Conservation (phyloP, 1,284 basidiomycete species). For the Hymenochaete sp. region DNA sequence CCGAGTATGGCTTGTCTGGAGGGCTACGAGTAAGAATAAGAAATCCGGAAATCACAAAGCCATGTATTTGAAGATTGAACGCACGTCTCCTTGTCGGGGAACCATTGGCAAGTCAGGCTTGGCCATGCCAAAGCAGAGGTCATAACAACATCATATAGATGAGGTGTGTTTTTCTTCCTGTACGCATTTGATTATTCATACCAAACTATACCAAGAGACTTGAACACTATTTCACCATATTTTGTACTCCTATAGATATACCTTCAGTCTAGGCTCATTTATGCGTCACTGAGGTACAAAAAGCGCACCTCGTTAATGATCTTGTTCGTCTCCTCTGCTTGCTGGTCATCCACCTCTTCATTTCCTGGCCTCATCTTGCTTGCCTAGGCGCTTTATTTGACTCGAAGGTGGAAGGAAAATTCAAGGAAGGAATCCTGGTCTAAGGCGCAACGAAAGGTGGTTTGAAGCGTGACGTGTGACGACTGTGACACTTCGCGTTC, state of each 20-base stretch:
- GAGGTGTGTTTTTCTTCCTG: slow-evolving; percentile 97
- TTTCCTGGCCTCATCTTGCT: slow-evolving; percentile 56
- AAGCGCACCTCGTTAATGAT: slow-evolving; percentile 79
- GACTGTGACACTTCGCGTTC: background rate
- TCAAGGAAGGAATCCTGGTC: too few relatives aligned
- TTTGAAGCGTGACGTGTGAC: too few relatives aligned
- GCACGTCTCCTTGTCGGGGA: slow-evolving; percentile 92
- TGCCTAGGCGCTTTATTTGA: too few relatives aligned
- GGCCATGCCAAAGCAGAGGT: slow-evolving; percentile 99
- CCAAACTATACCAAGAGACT: background rate
- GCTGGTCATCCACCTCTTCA: slow-evolving; percentile 74
- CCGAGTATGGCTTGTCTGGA: slow-evolving; percentile 83
- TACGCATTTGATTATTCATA: slow-evolving; percentile 15
- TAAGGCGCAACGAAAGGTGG: too few relatives aligned
- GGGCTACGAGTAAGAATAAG: slow-evolving; percentile 39
- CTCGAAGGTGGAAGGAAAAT: too few relatives aligned
- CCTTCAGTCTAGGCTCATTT: slow-evolving; percentile 12
- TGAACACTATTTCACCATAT: slow-evolving; percentile 47
- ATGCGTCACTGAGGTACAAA: slow-evolving; percentile 9
- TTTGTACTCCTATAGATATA: slow-evolving; percentile 61
- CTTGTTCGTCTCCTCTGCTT: slow-evolving; percentile 83
- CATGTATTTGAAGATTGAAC: slow-evolving; percentile 25
- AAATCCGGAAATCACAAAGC: too few relatives aligned
- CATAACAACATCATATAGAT: slow-evolving; percentile 95
- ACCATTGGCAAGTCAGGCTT: slow-evolving; percentile 96